Conservation (phyloP, 768 basidiomycete species). For the Crucibulum laeve region DNA sequence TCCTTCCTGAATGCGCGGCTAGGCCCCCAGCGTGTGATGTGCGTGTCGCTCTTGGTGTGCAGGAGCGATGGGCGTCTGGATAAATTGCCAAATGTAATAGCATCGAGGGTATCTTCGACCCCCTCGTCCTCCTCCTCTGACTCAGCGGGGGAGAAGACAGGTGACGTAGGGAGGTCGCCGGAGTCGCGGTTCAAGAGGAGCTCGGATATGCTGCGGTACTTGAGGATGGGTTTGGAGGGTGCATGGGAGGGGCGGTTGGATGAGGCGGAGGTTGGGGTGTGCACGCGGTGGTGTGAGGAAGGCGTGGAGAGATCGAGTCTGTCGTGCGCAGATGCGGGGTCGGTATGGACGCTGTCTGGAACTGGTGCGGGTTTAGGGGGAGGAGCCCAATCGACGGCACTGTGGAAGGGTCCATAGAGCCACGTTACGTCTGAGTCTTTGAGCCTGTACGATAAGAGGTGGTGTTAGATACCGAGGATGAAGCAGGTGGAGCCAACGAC, state of each 20-base stretch:
- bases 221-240: constrained; percentile 83
- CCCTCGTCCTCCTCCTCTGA: constrained; percentile 46
- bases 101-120: background rate
- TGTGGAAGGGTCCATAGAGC: constrained; percentile 96
- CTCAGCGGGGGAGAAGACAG: constrained; percentile 56
- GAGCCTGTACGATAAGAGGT: constrained; percentile 55
- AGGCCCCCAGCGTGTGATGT: constrained; percentile 57
- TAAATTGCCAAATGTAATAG: background rate
- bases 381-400: constrained; percentile 81
- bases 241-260: constrained; percentile 11
- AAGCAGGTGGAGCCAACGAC: constrained; percentile 21
- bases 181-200: constrained; percentile 71
- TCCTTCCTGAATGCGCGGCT: constrained; percentile 52
- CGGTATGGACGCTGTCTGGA: constrained; percentile 28
- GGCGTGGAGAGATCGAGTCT: constrained; percentile 43
- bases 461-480: constrained; percentile 8
- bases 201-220: constrained; percentile 90
- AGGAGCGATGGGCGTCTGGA: constrained; percentile 54
- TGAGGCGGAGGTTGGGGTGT: constrained; percentile 10
- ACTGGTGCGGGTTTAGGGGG: constrained; percentile 51
- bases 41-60: constrained; percentile 88
- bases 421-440: constrained; percentile 99
- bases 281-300: no score
- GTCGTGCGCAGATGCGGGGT: constrained; percentile 40
- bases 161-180: constrained; percentile 60